Conservation (phyloP, 1,284 basidiomycete species). For the Austroboletus niveus region DNA sequence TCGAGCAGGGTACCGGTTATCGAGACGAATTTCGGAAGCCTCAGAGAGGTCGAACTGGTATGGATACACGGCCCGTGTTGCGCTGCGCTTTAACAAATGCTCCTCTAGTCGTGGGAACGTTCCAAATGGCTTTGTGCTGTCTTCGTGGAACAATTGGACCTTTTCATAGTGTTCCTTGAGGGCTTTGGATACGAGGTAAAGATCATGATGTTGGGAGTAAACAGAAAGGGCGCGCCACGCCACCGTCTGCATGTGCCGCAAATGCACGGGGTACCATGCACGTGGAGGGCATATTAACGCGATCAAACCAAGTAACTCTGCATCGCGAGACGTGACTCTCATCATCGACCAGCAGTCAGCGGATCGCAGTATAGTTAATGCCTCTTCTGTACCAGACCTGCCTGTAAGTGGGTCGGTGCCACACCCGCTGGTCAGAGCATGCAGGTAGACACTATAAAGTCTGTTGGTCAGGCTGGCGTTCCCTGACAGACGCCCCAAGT, state of each 20-base stretch:
- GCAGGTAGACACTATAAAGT: slow-evolving; percentile 43
- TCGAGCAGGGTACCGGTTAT: slow-evolving; percentile 9
- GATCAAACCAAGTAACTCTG: slow-evolving; percentile 35
- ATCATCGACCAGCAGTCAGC: slow-evolving; percentile 42
- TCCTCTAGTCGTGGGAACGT: slow-evolving; percentile 5
- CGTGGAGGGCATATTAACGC: slow-evolving; percentile 27
- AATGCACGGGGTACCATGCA: not conserved
- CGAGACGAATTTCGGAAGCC: not conserved
- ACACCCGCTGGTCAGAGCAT: slow-evolving; percentile 43
- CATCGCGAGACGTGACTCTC: slow-evolving; percentile 29
- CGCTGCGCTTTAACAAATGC: not conserved
- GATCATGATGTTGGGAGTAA: slow-evolving; percentile 34
- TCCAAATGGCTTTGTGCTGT: not conserved
- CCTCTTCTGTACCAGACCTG: slow-evolving; percentile 47
- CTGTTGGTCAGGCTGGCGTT: slow-evolving; percentile 35
- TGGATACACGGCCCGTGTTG: slow-evolving; percentile 4
- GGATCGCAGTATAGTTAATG: slow-evolving; percentile 38
- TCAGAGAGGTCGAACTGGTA: slow-evolving; percentile 4
- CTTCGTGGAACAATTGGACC: slow-evolving; percentile 13
- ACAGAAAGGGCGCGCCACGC: slow-evolving; percentile 15
- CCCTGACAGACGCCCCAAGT: slow-evolving; percentile 39
- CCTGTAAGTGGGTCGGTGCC: slow-evolving; percentile 45
- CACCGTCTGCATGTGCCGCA: slow-evolving; percentile 38
- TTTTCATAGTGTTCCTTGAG: slow-evolving; percentile 33
- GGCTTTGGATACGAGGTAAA: slow-evolving; percentile 23